These are phyloP conservation scores for Rhizopus microsporus DNA, from an alignment of 371 early-diverging fungal species.

Conservation along the genomic window DNA sequence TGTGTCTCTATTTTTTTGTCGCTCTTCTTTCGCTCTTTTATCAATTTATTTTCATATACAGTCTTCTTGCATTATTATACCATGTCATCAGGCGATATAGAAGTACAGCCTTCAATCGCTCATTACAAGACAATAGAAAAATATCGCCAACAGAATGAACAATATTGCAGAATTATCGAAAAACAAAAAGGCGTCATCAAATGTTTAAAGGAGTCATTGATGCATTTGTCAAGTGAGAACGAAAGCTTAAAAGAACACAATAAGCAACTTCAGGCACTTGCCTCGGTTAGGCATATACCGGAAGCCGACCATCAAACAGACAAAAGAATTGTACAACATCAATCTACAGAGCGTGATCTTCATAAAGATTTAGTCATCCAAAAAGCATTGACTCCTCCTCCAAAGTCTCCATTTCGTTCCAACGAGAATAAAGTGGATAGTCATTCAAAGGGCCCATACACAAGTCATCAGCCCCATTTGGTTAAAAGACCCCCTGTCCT, in stretches of 20 bases:
- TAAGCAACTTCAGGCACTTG: constrained; percentile 15
- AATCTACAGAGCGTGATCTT: not conserved
- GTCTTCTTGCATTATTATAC: too few relatives aligned
- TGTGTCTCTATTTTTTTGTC: too few relatives aligned
- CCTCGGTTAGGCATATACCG: not conserved
- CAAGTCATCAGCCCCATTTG: not conserved
- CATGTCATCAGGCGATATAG: too few relatives aligned
- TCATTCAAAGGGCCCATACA: not conserved
- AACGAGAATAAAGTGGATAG: constrained; percentile 7
- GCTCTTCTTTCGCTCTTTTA: too few relatives aligned
- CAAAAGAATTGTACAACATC: not conserved
- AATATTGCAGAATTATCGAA: constrained; percentile 85
- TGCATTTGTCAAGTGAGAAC: constrained; percentile 43
- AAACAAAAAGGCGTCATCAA: constrained; percentile 78
- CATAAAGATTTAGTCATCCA: not conserved
- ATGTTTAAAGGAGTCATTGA: constrained; percentile 52
- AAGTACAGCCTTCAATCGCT: too few relatives aligned
- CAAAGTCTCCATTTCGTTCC: constrained; percentile 44
- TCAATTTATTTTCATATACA: too few relatives aligned
- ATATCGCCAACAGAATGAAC: constrained; percentile 66
- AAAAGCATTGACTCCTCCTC: constrained; percentile 37
- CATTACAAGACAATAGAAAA: not conserved
- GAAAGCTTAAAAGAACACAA: constrained; percentile 38
- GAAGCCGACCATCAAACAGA: not conserved
- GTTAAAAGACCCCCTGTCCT: constrained; percentile 19